Evolutionary conservation across 192 early-diverging fungal genomes (phyloP).

Genomic region (Rhizoclosmatium sp.): DNA sequence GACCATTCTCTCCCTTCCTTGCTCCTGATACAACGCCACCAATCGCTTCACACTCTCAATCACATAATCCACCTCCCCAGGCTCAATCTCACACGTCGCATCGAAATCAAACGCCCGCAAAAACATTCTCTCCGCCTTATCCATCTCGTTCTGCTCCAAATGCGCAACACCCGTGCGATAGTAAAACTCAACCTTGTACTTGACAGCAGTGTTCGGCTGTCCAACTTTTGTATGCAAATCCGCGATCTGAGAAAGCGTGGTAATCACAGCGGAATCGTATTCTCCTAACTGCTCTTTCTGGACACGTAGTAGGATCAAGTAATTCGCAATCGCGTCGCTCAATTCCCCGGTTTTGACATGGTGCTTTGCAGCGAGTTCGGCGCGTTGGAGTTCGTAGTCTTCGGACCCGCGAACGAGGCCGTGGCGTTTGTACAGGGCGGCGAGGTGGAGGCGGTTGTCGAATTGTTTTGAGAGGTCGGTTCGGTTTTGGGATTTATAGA

Average conservation of each 20-base stretch:
- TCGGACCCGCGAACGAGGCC: not conserved
- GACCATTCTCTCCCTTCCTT: not conserved
- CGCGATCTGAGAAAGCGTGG: not conserved
- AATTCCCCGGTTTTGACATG: not conserved
- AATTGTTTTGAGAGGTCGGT: not conserved
- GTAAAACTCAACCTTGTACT: constrained; percentile 4
- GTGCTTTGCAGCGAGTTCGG: not conserved
- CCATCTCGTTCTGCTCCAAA: not conserved
- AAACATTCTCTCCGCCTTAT: constrained; percentile 5
- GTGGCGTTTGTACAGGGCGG: not conserved
- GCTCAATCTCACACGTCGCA: not conserved
- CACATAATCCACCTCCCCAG: not conserved
- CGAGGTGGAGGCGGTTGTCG: not conserved
- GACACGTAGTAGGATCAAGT: not conserved
- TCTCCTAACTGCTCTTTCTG: not conserved
- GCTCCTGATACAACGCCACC: not conserved
- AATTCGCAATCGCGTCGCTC: not conserved
- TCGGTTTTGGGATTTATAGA: not conserved
- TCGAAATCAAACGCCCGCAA: constrained; percentile 17
- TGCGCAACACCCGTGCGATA: not conserved
- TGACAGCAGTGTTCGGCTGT: not conserved
- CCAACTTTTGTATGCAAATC: not conserved
- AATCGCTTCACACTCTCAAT: not conserved
- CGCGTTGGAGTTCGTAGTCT: not conserved
- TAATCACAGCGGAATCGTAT: not conserved